Conservation (phyloP, 2,329 filamentous ascomycete species). For the Plectosphaerella sp. region DNA sequence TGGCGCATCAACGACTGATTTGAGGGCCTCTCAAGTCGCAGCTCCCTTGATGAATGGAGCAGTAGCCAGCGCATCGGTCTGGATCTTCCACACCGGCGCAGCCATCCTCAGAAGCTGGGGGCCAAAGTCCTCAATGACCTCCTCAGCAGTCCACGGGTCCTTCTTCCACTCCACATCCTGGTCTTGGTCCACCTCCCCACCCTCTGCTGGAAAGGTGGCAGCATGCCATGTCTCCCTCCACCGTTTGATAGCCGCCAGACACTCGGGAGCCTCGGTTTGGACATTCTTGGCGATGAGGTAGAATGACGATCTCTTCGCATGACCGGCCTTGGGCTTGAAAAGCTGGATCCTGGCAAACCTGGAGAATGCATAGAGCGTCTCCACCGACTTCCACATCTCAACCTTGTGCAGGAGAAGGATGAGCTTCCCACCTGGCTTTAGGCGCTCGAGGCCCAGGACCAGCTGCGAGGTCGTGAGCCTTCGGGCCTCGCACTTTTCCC, state of each 20-base stretch:
- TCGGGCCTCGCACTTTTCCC: conserved; percentile 26
- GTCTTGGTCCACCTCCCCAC: conserved; percentile 10
- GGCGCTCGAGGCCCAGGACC: conserved; percentile 38
- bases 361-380: conserved; percentile 31
- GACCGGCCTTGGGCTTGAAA: conserved; percentile 36
- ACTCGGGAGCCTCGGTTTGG: conserved; percentile 22
- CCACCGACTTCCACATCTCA: conserved; percentile 32
- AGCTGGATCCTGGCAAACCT: conserved; percentile 35
- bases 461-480: conserved; percentile 34
- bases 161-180: conserved; percentile 13
- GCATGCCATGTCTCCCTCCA: conserved; percentile 36
- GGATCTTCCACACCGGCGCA: conserved; percentile 26
- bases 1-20: too few relatives aligned
- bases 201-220: conserved; percentile 27
- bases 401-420: conserved; percentile 45
- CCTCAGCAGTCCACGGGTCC: conserved; percentile 12
- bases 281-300: conserved; percentile 46
- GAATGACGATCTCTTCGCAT: conserved; percentile 43
- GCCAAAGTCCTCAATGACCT: conserved; percentile 30
- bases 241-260: conserved; percentile 24
- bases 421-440: conserved; percentile 43
- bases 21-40: too few relatives aligned
- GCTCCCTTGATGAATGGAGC: conserved; percentile 17
- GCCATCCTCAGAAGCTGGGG: conserved; percentile 22
- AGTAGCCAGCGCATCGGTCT: conserved; percentile 23